Percentiles rank a stretch among this genome's conserved stretches.
phyloP scores from a whole-genome alignment of 139 green algal genomes.

The Tetradesmus lagerheimii region DNA sequence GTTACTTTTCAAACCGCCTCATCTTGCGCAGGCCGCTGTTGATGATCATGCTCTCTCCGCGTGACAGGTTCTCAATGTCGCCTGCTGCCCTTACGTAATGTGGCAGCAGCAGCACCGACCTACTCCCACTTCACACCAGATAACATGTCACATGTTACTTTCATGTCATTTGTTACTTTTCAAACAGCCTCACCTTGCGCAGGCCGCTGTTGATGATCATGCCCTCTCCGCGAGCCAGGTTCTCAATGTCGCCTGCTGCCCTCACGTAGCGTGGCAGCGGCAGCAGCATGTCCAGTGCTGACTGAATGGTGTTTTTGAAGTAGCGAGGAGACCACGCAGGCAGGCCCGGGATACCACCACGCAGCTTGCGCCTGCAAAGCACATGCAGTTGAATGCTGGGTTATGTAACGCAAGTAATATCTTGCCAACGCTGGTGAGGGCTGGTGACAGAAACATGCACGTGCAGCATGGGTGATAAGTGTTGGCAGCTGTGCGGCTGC shows the following conservation, averaged over 20 bases:
- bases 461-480: too few relatives aligned
- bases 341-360: constrained; percentile 44
- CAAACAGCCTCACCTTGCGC: constrained; percentile 28
- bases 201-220: constrained; percentile 42
- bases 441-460: too few relatives aligned
- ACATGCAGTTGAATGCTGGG: too few relatives aligned
- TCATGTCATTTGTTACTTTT: not conserved
- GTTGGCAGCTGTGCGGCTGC: too few relatives aligned
- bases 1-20: not conserved
- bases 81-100: constrained; percentile 5
- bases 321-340: constrained; percentile 43
- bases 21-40: constrained; percentile 39
- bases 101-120: constrained; percentile 11
- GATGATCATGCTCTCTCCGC: constrained; percentile 32
- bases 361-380: constrained; percentile 48
- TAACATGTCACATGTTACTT: too few relatives aligned
- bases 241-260: constrained; percentile 45
- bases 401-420: too few relatives aligned
- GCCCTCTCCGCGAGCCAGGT: constrained; percentile 36
- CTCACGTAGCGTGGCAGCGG: constrained; percentile 39
- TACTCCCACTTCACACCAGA: not conserved
- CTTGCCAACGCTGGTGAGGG: too few relatives aligned
- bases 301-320: constrained; percentile 56
- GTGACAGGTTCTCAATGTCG: constrained; percentile 52
- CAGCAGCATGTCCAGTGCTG: constrained; percentile 49